phyloP scores from a whole-genome alignment of 805 yeast species.

The Metschnikowia henanensis region DNA sequence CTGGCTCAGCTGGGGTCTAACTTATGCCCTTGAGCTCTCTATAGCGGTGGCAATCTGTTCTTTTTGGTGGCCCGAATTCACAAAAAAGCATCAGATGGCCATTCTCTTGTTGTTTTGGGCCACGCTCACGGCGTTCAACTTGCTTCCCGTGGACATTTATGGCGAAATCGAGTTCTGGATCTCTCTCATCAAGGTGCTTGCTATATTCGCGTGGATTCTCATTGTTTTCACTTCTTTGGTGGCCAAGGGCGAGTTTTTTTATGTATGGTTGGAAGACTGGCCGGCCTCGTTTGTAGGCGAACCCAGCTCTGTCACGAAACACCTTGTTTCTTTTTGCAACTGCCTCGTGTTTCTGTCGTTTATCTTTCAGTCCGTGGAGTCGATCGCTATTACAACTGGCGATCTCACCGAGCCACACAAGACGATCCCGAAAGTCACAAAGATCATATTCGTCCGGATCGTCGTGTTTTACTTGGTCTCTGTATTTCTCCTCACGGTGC shows the following conservation, averaged over 20 bases:
- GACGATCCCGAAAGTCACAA: conserved; percentile 15
- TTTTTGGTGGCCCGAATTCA: conserved; percentile 15
- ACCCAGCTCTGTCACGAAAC: not conserved
- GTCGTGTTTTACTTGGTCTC: conserved; percentile 18
- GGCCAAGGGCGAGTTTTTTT: conserved; percentile 6
- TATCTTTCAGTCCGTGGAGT: conserved; percentile 22
- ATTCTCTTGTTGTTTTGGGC: conserved; percentile 15
- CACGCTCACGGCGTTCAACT: conserved; percentile 19
- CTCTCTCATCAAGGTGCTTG: conserved; percentile 20
- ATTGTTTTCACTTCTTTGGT: conserved; percentile 5
- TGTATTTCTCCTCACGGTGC: conserved; percentile 18
- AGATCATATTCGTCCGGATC: conserved; percentile 18
- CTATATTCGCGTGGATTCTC: conserved; percentile 21
- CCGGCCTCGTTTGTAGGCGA: conserved; percentile 11
- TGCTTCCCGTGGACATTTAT: conserved; percentile 23
- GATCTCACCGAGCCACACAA: conserved; percentile 14
- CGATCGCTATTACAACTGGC: conserved; percentile 20
- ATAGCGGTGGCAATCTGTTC: conserved; percentile 17
- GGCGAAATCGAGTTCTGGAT: conserved; percentile 23
- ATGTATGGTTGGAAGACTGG: conserved; percentile 15
- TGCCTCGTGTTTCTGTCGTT: conserved; percentile 19
- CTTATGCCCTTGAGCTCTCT: conserved; percentile 24
- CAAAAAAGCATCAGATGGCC: conserved; percentile 2
- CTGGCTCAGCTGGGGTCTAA: conserved; percentile 29
- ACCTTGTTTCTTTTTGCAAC: conserved; percentile 7